Conservation (phyloP, 306 rosid genomes). For the Phaseolus lunatus region DNA sequence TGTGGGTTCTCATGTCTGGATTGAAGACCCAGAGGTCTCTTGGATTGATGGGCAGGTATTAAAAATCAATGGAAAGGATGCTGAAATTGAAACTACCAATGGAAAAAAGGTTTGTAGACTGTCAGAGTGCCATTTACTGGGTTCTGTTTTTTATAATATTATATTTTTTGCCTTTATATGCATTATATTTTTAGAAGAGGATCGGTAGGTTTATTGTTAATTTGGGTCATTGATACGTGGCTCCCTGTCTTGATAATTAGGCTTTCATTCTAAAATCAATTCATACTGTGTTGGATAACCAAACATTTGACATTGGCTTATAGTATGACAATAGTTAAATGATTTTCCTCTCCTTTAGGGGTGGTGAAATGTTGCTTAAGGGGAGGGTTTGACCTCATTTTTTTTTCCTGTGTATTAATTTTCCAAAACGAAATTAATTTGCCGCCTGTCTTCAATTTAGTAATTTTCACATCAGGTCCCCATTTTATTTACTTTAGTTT, state of each 20-base stretch:
- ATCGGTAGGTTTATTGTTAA: conserved; percentile 23
- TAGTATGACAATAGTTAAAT: conserved; percentile 29
- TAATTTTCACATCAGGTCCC: neutral
- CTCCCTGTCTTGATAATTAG: neutral
- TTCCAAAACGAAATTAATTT: conserved; percentile 17
- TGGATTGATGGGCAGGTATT: conserved; percentile 87
- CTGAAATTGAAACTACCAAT: conserved; percentile 72
- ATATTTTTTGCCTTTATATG: conserved; percentile 17
- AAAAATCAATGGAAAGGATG: conserved; percentile 82
- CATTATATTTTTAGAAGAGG: conserved; percentile 15
- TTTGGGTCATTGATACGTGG: conserved; percentile 23
- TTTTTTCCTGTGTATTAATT: neutral
- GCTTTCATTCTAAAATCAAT: conserved; percentile 32
- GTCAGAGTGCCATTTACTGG: conserved; percentile 21
- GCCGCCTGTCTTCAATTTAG: neutral
- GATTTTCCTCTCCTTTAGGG: conserved; percentile 23
- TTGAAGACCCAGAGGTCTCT: conserved; percentile 77
- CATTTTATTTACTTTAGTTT: neutral
- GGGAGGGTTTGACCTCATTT: neutral
- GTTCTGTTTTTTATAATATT: neutral
- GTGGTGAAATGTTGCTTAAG: neutral
- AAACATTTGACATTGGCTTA: conserved; percentile 31
- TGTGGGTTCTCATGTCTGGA: conserved; percentile 98
- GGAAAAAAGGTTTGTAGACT: conserved; percentile 74
- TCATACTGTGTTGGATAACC: conserved; percentile 9